Evolutionary conservation across 2,329 filamentous ascomycete species (phyloP).

Genomic region (Fragosphaeria purpurea): DNA sequence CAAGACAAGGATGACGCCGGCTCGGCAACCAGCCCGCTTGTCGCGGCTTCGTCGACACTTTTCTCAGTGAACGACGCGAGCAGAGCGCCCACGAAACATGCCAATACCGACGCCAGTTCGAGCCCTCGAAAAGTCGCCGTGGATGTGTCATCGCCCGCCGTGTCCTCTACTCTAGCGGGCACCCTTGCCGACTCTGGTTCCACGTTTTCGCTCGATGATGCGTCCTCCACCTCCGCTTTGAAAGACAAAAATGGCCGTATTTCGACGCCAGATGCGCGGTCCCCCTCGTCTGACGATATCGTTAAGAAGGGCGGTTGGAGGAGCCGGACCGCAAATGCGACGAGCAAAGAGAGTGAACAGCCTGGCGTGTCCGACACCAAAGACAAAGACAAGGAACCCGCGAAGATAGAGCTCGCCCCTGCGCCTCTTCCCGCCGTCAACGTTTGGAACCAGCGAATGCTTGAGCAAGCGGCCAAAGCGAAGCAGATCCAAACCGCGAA

Average conservation of each 20-base stretch:
- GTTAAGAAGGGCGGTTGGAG: constrained; percentile 52
- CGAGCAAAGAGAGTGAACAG: constrained; percentile 44
- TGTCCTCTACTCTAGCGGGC: constrained; percentile 21
- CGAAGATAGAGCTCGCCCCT: constrained; percentile 61
- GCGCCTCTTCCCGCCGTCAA: constrained; percentile 79
- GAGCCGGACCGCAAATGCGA: constrained; percentile 49
- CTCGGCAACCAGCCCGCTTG: constrained; percentile 13
- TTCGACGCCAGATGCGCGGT: neutral
- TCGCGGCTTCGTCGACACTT: neutral
- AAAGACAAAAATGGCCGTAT: constrained; percentile 5
- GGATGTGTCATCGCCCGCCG: constrained; percentile 19
- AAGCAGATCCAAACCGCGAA: constrained; percentile 22
- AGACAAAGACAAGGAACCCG: constrained; percentile 49
- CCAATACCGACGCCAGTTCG: neutral
- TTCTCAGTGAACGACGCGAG: neutral
- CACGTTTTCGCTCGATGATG: constrained; percentile 11
- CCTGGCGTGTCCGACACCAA: constrained; percentile 35
- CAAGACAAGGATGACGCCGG: constrained; percentile 25
- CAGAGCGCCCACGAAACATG: neutral
- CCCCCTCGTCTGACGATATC: constrained; percentile 39
- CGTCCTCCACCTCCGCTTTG: constrained; percentile 50
- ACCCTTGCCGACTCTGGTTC: constrained; percentile 20
- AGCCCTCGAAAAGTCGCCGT: constrained; percentile 11
- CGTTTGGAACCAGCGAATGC: constrained; percentile 72
- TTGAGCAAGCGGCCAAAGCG: constrained; percentile 49